Evolutionary conservation across 1,139 yeast genomes (phyloP), one percentile per base, ranked within the genome.

Genomic region (Saccharomycopsis hybrid): DNA sequence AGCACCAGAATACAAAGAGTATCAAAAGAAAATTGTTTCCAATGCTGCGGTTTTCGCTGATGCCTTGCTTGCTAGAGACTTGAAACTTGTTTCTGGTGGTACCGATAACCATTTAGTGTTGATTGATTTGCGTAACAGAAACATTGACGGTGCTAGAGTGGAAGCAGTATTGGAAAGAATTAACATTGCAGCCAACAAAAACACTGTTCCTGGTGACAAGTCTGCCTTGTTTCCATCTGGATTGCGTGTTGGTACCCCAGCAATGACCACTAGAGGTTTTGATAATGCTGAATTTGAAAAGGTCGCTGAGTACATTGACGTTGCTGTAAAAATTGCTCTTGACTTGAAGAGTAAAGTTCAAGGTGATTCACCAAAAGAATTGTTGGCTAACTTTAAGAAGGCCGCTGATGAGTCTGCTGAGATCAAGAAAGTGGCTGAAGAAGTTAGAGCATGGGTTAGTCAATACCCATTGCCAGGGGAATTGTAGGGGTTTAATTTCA

Each of bases 241-340:
- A 59, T 76, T 90, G 63, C 85, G 97, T 75, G 88, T 90, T 54
- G 97, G 97, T 60, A 87, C 97, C 43, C 97, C 97, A 53, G 97
- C 97, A 53, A 90, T 90, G 97, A 85, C 97, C 56, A 88, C 97
- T 48, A 84, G 97, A 74, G 97, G 97, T 31, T 84, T 90, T 62
- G 83, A 85, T 43, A 78, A 77, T 56, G 76, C 70, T 44, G 97
- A 90, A 62, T 90, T 90, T 61, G 80, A 73, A 57, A 76, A 78
- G 64, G 92, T 90, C 53, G 86, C 90, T 30, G 78, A 75, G 53
- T 88, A 79, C 72, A 83, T 90, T 65, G 84, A 85, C 64, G 72
- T 71, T 59, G 95, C 96, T 32, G 94, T 86, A 54, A 77, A 80
- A 30, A 71, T 84, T 56, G 75, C 90, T 24, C 66, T 74, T 52